Evolutionary conservation across 2,329 filamentous ascomycete genomes (phyloP).

Genomic region (Venturiaceae sp.): DNA sequence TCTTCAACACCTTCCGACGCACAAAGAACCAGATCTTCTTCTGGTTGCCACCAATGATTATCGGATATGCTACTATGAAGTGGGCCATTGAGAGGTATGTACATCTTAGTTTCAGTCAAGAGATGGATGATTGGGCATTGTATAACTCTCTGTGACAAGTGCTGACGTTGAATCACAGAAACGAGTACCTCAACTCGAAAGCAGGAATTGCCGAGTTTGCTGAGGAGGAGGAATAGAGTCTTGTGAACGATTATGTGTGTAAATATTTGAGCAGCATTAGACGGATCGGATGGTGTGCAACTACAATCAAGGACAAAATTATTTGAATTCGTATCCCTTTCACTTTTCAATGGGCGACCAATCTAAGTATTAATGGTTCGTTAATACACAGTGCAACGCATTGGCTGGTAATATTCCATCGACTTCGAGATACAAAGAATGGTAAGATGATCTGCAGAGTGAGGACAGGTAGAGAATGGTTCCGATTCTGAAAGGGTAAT

Average conservation of each 20-base stretch:
- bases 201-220: constrained; percentile 49
- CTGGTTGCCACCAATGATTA: constrained; percentile 68
- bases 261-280: not conserved
- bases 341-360: no score
- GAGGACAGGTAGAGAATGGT: no score
- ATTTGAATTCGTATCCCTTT: not conserved
- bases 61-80: constrained; percentile 73
- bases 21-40: constrained; percentile 82
- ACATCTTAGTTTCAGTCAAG: not conserved
- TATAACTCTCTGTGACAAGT: no score
- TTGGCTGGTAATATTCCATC: no score
- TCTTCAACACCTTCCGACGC: constrained; percentile 94
- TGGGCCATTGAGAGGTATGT: constrained; percentile 88
- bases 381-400: no score
- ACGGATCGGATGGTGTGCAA: not conserved
- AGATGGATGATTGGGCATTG: not conserved
- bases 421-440: no score
- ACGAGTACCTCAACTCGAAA: constrained; percentile 77
- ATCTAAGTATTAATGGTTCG: no score
- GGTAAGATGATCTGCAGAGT: no score
- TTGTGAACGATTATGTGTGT: not conserved
- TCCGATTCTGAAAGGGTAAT: no score
- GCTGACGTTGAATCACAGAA: constrained; percentile 39
- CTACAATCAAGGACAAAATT: not conserved
- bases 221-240: not conserved